phyloP scores from a whole-genome alignment of 2,329 filamentous ascomycete species.

The Elsinoe australis region DNA sequence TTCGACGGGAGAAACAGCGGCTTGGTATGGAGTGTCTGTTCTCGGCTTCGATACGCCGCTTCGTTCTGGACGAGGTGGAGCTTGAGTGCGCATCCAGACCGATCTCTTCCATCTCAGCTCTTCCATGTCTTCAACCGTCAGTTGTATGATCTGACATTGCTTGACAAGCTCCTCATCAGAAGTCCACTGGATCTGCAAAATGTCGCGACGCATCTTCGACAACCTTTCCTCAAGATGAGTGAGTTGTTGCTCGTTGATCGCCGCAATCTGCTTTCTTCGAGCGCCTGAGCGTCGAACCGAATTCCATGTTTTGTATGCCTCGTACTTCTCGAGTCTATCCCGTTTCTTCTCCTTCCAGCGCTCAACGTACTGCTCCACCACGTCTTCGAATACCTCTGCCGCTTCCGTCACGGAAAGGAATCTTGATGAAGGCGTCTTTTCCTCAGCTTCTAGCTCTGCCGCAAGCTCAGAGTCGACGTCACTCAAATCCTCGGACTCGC shows the following conservation, averaged over 20 bases:
- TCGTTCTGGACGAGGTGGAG: conserved; percentile 22
- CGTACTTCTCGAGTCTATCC: conserved; percentile 48
- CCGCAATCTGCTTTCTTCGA: conserved; percentile 38
- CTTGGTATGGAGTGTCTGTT: too few relatives aligned
- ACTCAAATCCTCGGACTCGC: conserved; percentile 42
- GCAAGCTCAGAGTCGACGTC: conserved; percentile 32
- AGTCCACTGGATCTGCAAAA: conserved; percentile 48
- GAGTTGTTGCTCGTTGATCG: conserved; percentile 38
- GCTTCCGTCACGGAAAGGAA: conserved; percentile 38
- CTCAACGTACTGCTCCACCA: conserved; percentile 44
- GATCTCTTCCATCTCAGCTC: conserved; percentile 42
- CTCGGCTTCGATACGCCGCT: not conserved
- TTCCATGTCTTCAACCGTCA: conserved; percentile 56
- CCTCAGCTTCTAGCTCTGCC: conserved; percentile 45
- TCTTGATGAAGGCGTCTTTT: conserved; percentile 21
- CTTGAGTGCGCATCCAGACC: conserved; percentile 31
- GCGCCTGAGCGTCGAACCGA: conserved; percentile 41
- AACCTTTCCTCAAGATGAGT: conserved; percentile 46
- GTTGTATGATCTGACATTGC: conserved; percentile 55
- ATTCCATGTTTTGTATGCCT: conserved; percentile 56
- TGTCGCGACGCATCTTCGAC: conserved; percentile 46
- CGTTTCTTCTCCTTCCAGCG: conserved; percentile 55
- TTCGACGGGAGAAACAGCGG: not conserved
- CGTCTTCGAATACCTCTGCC: conserved; percentile 46
- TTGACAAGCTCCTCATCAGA: conserved; percentile 46